Conservation (phyloP, 768 basidiomycete genomes). For the Lactarius hatsudake region DNA sequence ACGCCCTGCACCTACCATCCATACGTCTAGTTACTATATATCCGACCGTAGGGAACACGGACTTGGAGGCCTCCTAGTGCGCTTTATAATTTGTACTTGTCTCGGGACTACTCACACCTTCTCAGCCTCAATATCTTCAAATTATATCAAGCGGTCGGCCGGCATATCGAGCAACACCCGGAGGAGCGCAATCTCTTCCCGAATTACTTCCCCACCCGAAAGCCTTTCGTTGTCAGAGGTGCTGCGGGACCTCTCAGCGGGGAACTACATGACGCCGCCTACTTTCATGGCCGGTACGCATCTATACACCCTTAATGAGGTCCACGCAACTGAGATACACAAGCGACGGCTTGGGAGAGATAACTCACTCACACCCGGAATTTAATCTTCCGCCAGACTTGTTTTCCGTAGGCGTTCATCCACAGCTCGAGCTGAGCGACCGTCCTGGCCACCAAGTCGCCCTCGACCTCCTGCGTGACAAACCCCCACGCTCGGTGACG, state of each 20-base stretch:
- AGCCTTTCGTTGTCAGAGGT: constrained; percentile 65
- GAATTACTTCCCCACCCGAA: constrained; percentile 50
- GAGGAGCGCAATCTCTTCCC: constrained; percentile 55
- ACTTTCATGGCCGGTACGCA: constrained; percentile 77
- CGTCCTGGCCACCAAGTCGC: constrained; percentile 52
- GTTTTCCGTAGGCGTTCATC: constrained; percentile 33
- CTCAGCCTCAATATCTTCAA: constrained; percentile 71
- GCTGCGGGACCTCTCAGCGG: constrained; percentile 66
- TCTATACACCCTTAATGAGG: not conserved
- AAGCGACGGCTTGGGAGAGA: constrained; percentile 69
- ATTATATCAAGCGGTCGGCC: constrained; percentile 63
- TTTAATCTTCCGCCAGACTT: constrained; percentile 39
- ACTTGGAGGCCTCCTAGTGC: constrained; percentile 58
- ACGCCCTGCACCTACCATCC: constrained; percentile 28
- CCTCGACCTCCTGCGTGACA: constrained; percentile 50
- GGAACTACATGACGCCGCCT: constrained; percentile 69
- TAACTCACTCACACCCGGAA: constrained; percentile 63
- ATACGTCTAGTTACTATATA: not conserved
- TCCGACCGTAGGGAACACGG: constrained; percentile 60
- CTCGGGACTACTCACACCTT: not conserved
- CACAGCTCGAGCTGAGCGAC: constrained; percentile 47
- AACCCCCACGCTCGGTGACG: constrained; percentile 54
- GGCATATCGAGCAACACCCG: constrained; percentile 56
- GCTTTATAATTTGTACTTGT: constrained; percentile 31
- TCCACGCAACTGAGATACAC: constrained; percentile 5